Evolutionary conservation across 2,329 filamentous ascomycete genomes (phyloP).

Genomic region (Allantophomopsis lycopodina): DNA sequence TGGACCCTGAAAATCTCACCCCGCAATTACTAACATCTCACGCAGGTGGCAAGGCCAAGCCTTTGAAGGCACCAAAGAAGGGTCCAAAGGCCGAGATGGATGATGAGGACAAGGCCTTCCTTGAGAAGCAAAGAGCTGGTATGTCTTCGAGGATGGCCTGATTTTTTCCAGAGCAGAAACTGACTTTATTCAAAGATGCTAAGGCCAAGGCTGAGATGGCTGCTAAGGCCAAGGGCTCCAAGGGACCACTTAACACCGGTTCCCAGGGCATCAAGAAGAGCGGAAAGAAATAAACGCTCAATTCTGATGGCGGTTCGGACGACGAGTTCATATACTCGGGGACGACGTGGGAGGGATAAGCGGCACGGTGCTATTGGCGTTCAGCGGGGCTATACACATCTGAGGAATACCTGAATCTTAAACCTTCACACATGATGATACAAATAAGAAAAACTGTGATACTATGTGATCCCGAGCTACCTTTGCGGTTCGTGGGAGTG

Average conservation of each 20-base stretch:
- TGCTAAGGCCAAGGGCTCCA: slow-evolving; percentile 63
- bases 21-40: slow-evolving; percentile 8
- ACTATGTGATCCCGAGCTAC: no score
- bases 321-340: no score
- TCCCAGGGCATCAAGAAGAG: slow-evolving; percentile 94
- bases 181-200: slow-evolving; percentile 41
- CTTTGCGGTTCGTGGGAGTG: no score
- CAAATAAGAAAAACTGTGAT: no score
- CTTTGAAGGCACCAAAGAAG: slow-evolving; percentile 84
- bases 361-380: no score
- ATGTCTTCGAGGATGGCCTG: slow-evolving; percentile 19
- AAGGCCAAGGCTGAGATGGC: slow-evolving; percentile 77
- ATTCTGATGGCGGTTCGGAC: no score
- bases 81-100: slow-evolving; percentile 60
- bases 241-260: slow-evolving; percentile 77
- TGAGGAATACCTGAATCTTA: no score
- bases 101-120: slow-evolving; percentile 74
- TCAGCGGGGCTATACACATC: no score
- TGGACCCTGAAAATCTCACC: slow-evolving; percentile 1
- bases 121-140: slow-evolving; percentile 78
- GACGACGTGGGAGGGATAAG: no score
- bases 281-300: slow-evolving; percentile 64
- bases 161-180: neutral
- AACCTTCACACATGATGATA: no score
- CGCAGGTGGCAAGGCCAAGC: slow-evolving; percentile 69